Evolutionary conservation across 2,329 filamentous ascomycete species (phyloP).

Genomic region (Aureobasidium sp.): DNA sequence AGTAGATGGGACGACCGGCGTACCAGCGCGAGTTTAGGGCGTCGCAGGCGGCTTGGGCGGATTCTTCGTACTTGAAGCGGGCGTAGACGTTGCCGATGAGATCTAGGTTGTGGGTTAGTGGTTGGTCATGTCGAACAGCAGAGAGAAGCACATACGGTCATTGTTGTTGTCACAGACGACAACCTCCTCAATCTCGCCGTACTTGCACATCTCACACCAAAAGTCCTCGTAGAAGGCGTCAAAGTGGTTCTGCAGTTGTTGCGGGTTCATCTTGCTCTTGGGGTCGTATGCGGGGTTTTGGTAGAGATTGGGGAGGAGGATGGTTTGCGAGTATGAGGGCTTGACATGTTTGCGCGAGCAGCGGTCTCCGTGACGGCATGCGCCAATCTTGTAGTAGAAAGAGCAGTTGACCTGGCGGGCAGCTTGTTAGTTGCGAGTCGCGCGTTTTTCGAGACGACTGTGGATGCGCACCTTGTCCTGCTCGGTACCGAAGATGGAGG

Average conservation of each 20-base stretch:
- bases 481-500: conserved; percentile 98
- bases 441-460: neutral
- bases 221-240: conserved; percentile 99
- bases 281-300: conserved; percentile 97
- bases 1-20: conserved; percentile 93
- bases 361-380: conserved; percentile 95
- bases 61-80: conserved; percentile 99
- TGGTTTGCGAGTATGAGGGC: conserved; percentile 94
- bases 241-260: conserved; percentile 97
- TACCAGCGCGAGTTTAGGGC: conserved; percentile 94
- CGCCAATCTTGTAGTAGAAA: conserved; percentile 99
- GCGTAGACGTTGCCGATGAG: conserved; percentile 99
- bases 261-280: conserved; percentile 93
- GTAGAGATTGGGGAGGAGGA: conserved; percentile 97
- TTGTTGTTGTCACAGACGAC: conserved; percentile 99
- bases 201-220: conserved; percentile 99
- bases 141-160: conserved; percentile 60
- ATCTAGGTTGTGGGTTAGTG: conserved; percentile 44
- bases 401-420: conserved; percentile 72
- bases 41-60: conserved; percentile 88
- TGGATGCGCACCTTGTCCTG: conserved; percentile 61
- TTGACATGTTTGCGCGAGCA: conserved; percentile 99
- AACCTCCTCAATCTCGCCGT: conserved; percentile 92
- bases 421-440: neutral
- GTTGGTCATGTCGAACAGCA: neutral